Conservation (phyloP, 441 rosid species). For the Pelargonium exstipulatum region DNA sequence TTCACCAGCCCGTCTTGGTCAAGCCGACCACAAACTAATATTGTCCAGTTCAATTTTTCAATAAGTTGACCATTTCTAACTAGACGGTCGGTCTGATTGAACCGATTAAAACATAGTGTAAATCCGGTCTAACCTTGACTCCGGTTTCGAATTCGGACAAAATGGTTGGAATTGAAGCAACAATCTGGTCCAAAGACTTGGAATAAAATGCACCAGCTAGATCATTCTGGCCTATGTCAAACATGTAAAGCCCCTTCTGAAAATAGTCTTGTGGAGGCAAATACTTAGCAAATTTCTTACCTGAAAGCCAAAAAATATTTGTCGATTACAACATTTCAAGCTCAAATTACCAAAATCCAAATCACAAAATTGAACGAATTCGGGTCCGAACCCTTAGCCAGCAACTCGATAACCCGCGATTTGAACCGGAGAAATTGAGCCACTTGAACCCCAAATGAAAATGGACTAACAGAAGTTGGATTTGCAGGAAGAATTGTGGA, state of each 20-base stretch:
- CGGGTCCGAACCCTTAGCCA: constrained; percentile 38
- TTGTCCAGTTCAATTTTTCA: no score
- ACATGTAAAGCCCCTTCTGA: constrained; percentile 71
- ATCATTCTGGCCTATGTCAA: constrained; percentile 95
- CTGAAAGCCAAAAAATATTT: constrained; percentile 28
- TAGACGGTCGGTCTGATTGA: no score
- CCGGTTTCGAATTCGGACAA: constrained; percentile 67
- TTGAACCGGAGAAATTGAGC: constrained; percentile 79
- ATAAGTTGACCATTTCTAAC: no score
- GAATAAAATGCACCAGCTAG: constrained; percentile 92
- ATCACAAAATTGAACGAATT: not conserved
- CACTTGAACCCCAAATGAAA: constrained; percentile 73
- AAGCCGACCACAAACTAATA: no score
- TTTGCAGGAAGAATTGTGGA: constrained; percentile 72
- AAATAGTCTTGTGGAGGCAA: constrained; percentile 65
- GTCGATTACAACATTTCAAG: not conserved
- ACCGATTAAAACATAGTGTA: no score
- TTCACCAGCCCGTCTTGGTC: no score
- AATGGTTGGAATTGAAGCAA: constrained; percentile 62
- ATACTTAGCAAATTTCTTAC: constrained; percentile 44
- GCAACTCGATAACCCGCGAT: constrained; percentile 55
- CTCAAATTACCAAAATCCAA: not conserved
- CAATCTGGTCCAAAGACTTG: constrained; percentile 65
- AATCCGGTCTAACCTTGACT: constrained; percentile 41
- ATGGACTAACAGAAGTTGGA: constrained; percentile 67